Percentiles rank a stretch among this genome's conserved stretches.
These are phyloP conservation scores for Coprinellus micaceus DNA, from an alignment of 768 basidiomycete species.

Conservation along the genomic window DNA sequence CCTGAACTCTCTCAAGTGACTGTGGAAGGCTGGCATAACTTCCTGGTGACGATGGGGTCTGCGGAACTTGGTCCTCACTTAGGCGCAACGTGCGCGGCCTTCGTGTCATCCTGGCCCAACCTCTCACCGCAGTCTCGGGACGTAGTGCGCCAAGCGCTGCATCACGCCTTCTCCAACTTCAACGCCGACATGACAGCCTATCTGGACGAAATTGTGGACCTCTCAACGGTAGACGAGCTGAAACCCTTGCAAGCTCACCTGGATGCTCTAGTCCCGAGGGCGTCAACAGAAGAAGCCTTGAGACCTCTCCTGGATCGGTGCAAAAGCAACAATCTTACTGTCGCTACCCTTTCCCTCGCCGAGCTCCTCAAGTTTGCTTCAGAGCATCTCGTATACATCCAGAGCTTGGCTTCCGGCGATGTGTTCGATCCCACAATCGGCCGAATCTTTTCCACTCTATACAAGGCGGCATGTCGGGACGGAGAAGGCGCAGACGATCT, in stretches of 20 bases:
- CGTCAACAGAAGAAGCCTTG: constrained; percentile 54
- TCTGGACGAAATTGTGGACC: constrained; percentile 77
- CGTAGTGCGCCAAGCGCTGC: constrained; percentile 56
- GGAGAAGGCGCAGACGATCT: constrained; percentile 69
- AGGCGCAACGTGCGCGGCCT: constrained; percentile 81
- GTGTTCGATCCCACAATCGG: constrained; percentile 77
- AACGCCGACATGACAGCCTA: constrained; percentile 49
- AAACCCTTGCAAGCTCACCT: constrained; percentile 35
- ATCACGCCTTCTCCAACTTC: constrained; percentile 66
- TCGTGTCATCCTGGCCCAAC: constrained; percentile 72
- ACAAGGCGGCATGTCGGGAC: constrained; percentile 72
- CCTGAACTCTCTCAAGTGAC: constrained; percentile 75
- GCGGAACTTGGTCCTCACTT: constrained; percentile 79
- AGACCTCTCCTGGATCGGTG: constrained; percentile 69
- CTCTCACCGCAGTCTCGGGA: constrained; percentile 52
- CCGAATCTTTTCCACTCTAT: constrained; percentile 59
- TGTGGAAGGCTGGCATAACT: constrained; percentile 74
- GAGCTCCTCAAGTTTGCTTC: constrained; percentile 72
- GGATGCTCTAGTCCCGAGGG: constrained; percentile 19
- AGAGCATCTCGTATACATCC: constrained; percentile 50
- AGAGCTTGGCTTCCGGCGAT: constrained; percentile 73
- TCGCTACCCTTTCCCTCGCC: constrained; percentile 65
- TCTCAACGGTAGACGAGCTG: constrained; percentile 71
- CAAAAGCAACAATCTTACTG: constrained; percentile 74
- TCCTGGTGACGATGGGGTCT: constrained; percentile 63